Base-by-base conservation (phyloP, 352 stramenopile genomes). In the Phytophthora chlamydospora region DNA sequence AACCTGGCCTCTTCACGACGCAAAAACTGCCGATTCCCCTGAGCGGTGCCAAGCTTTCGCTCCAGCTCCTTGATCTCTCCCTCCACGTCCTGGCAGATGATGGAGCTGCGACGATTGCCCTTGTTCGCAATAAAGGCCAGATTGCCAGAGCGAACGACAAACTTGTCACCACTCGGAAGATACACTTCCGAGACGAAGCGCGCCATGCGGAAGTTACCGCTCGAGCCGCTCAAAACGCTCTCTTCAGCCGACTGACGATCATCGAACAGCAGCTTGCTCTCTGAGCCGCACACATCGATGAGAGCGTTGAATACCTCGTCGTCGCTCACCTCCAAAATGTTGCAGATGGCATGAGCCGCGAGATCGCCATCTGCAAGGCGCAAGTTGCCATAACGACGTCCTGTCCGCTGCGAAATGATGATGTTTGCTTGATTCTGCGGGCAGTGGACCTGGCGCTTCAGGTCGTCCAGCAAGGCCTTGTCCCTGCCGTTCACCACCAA, bases 41-140 rank as follows among this genome's bases (percentile, higher is more conserved):
- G 69, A 33, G 78, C 17, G 36, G 63, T 77, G 11, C 79, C 24
- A 0, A 85, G 35, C n/a, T 67, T 66, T 3, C 81, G 67, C 40
- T 87, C 64, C 6, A 86, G 54, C 10, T 90, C 76, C 19, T 38
- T 45, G 12, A 88, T 71, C n/a, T 88, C 79, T 13, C 47, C 70
- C 19, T 88, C 73, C 1, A 85, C 64, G 45, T 93, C 78, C 34
- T 85, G 70, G 41, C 73, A 83, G 47, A 93, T 88, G 50, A 89
- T 80, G 7, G 76, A 72, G 14, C 80, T 83, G 8, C 78, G 79
- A 1, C 59, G 59, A 50, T 52, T 62, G 9, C 66, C 62, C 41
- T 91, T 90, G 69, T 90, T 85, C 1, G 75, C 78, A 59, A 93
- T 90, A 58, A 88, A 93, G 32, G 82, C 73, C 60, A 91, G 60